Percentiles rank a stretch among this genome's conserved stretches.
Conservation (phyloP, 1,284 basidiomycete species). For the Marasmius fiardii region DNA sequence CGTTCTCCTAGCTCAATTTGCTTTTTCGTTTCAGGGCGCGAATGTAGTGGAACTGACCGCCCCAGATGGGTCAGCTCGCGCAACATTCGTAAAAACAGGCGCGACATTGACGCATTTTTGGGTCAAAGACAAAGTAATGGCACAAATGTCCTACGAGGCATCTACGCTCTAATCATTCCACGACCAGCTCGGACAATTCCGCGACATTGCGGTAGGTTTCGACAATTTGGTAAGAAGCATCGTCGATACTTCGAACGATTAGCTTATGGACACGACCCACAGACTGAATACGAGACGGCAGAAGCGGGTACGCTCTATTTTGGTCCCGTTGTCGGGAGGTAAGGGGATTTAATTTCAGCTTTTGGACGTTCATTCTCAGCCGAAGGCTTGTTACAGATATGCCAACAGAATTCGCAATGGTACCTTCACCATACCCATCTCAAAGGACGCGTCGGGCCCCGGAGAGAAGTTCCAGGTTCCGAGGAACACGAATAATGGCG, state of each 20-base stretch:
- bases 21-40: slow-evolving; percentile 22
- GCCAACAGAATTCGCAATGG: slow-evolving; percentile 45
- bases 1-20: not conserved
- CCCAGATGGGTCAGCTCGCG: slow-evolving; percentile 37
- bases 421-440: slow-evolving; percentile 45
- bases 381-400: slow-evolving; percentile 23
- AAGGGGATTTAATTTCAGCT: not conserved
- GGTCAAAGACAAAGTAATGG: slow-evolving; percentile 39
- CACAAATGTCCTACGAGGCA: not conserved
- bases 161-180: not conserved
- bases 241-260: not conserved
- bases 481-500: slow-evolving; percentile 40
- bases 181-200: slow-evolving; percentile 30
- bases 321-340: slow-evolving; percentile 40
- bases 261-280: not conserved
- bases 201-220: slow-evolving; percentile 39
- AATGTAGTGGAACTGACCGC: slow-evolving; percentile 27
- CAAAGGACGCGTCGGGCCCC: slow-evolving; percentile 36
- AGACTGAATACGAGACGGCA: slow-evolving; percentile 34
- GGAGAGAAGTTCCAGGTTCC: slow-evolving; percentile 35
- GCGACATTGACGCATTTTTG: slow-evolving; percentile 38
- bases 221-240: slow-evolving; percentile 31
- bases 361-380: not conserved
- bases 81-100: slow-evolving; percentile 39
- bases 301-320: slow-evolving; percentile 36